phyloP scores from a whole-genome alignment of 1,284 basidiomycete species.

The Apiotrichum montevideense region DNA sequence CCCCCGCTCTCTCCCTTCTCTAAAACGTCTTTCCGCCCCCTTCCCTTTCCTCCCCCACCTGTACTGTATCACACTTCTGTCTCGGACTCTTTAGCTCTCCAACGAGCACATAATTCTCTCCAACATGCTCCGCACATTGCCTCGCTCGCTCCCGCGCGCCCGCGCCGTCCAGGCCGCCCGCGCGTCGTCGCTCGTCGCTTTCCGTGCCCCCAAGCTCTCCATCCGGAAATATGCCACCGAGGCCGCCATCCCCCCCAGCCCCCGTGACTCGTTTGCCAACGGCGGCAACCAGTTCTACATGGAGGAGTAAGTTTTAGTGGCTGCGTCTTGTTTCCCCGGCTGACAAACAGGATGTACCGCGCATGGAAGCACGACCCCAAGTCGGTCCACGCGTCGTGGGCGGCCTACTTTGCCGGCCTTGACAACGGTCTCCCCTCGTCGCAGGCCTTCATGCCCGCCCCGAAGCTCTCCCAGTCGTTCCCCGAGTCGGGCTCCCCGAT shows the following conservation, averaged over 20 bases:
- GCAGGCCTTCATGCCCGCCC: conserved; percentile 80
- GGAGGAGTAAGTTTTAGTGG: conserved; percentile 58
- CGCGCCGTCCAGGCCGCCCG: conserved; percentile 6
- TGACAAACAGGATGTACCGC: conserved; percentile 65
- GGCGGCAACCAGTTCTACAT: conserved; percentile 92
- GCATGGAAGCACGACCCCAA: conserved; percentile 84
- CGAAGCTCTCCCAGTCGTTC: conserved; percentile 52
- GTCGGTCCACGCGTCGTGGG: conserved; percentile 92
- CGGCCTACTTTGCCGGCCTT: conserved; percentile 88
- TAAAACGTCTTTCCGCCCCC: background rate
- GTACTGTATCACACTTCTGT: background rate
- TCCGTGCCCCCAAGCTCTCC: conserved; percentile 7
- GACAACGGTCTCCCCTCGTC: conserved; percentile 79
- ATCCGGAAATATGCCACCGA: conserved; percentile 32
- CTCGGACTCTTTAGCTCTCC: background rate
- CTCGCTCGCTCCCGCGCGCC: conserved; percentile 20
- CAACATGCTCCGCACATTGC: conserved; percentile 30
- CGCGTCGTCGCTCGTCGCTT: conserved; percentile 3
- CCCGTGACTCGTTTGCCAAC: conserved; percentile 64
- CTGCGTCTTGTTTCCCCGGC: background rate
- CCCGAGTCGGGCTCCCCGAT: conserved; percentile 77
- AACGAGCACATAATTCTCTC: conserved; percentile 1
- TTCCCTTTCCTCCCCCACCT: background rate
- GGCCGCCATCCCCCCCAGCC: conserved; percentile 37
- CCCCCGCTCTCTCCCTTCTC: background rate